Percentiles rank a stretch among this genome's conserved stretches.
Conservation (phyloP, 2,329 filamentous ascomycete genomes). For the Ramichloridium luteum region DNA sequence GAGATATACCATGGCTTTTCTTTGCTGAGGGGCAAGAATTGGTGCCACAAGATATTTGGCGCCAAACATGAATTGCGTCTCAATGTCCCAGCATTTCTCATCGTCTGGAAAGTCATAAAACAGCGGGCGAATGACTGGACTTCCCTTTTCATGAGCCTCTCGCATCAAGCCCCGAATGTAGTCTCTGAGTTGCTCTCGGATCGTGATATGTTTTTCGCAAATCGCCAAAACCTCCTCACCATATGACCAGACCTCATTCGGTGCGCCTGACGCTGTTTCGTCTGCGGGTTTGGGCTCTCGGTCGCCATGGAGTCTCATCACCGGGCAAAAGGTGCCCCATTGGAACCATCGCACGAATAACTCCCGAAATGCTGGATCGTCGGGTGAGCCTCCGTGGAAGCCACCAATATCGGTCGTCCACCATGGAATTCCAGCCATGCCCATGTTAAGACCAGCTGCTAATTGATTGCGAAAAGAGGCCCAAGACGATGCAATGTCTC, state of each 20-base stretch:
- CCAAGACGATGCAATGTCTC: constrained; percentile 56
- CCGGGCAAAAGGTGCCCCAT: constrained; percentile 55
- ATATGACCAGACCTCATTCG: constrained; percentile 56
- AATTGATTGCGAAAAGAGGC: constrained; percentile 46
- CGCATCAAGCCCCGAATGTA: constrained; percentile 49
- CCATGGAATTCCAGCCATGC: constrained; percentile 49
- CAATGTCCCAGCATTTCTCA: constrained; percentile 41
- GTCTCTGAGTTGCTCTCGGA: constrained; percentile 46
- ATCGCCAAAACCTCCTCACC: constrained; percentile 49
- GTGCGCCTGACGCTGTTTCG: constrained; percentile 34
- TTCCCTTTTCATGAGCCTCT: constrained; percentile 47
- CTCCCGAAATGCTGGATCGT: constrained; percentile 46
- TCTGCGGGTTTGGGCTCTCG: constrained; percentile 45
- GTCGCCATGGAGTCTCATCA: constrained; percentile 56
- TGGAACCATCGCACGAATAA: constrained; percentile 58
- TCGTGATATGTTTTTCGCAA: constrained; percentile 45
- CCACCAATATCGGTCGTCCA: constrained; percentile 62
- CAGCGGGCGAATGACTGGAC: constrained; percentile 48
- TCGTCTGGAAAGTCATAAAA: constrained; percentile 55
- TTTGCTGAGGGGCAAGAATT: constrained; percentile 39
- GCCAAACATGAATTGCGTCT: constrained; percentile 54
- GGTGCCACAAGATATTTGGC: constrained; percentile 47
- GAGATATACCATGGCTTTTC: constrained; percentile 39
- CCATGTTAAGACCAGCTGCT: constrained; percentile 52
- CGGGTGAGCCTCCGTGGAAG: constrained; percentile 52